Percentiles rank a stretch among this genome's conserved stretches.
Evolutionary conservation across 768 basidiomycete genomes (phyloP).

Genomic region (Mycena alexandri): DNA sequence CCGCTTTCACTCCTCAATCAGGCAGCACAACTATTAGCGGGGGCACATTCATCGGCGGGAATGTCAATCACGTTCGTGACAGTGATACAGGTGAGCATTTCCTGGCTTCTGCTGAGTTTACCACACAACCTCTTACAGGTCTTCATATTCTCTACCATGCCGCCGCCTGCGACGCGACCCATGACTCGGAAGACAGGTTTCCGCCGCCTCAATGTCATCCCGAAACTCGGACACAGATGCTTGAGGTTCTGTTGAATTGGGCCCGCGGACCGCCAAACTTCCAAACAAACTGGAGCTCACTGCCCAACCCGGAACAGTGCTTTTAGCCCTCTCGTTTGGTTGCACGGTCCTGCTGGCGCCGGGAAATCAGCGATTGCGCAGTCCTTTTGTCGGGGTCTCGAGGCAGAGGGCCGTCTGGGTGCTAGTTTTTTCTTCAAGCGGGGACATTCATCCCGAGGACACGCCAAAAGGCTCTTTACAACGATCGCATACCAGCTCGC

Average conservation of each 20-base stretch:
- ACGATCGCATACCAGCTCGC: neutral
- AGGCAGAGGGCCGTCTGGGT: neutral
- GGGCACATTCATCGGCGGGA: no score
- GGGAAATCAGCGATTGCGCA: slow-evolving; percentile 3
- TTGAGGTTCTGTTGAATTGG: neutral
- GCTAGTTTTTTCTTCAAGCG: neutral
- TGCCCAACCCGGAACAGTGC: no score
- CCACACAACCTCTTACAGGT: no score
- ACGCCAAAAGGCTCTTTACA: neutral
- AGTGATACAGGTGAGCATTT: no score
- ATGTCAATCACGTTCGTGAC: no score
- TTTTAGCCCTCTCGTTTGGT: neutral
- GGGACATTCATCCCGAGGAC: neutral
- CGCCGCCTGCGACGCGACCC: neutral
- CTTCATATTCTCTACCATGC: neutral
- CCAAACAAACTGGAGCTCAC: no score
- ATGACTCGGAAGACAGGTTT: neutral
- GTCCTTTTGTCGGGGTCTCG: neutral
- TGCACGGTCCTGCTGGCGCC: neutral
- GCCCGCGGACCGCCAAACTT: no score
- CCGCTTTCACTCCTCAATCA: no score
- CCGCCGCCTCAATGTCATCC: slow-evolving; percentile 2
- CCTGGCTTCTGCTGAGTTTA: no score
- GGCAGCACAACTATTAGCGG: no score
- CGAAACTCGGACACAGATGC: neutral